Conservation (phyloP, 768 basidiomycete genomes). For the Termitomyces sp. region DNA sequence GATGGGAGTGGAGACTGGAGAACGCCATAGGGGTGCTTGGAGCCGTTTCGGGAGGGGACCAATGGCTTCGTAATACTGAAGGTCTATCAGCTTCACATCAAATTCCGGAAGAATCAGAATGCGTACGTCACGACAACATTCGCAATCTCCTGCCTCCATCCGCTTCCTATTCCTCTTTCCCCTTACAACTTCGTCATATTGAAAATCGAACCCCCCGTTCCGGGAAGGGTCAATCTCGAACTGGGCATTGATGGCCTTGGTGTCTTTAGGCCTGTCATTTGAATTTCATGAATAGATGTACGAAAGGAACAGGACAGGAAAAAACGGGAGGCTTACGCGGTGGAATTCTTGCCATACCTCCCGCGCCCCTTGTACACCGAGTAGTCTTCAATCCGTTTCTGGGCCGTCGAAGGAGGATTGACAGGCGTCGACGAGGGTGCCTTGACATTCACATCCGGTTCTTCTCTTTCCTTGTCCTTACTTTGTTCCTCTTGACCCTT, state of each 20-base stretch:
- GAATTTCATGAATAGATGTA: neutral
- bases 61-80: conserved; percentile 74
- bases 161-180: conserved; percentile 53
- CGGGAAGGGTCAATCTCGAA: conserved; percentile 61
- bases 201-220: conserved; percentile 62
- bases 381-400: conserved; percentile 30
- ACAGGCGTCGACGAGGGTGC: conserved; percentile 17
- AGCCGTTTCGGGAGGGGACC: conserved; percentile 64
- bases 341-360: conserved; percentile 40
- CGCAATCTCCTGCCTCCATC: conserved; percentile 76
- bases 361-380: conserved; percentile 52
- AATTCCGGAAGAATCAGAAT: neutral
- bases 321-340: conserved; percentile 20
- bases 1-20: conserved; percentile 36
- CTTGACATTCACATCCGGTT: neutral
- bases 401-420: conserved; percentile 13
- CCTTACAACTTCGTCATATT: conserved; percentile 76
- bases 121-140: conserved; percentile 72
- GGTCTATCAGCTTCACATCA: neutral
- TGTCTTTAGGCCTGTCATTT: conserved; percentile 24
- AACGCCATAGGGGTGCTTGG: conserved; percentile 71
- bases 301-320: neutral
- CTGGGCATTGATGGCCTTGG: conserved; percentile 48
- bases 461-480: conserved; percentile 17
- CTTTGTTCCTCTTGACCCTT: conserved; percentile 5